phyloP scores from a whole-genome alignment of 257 asterid species.

The Catharanthus roseus region DNA sequence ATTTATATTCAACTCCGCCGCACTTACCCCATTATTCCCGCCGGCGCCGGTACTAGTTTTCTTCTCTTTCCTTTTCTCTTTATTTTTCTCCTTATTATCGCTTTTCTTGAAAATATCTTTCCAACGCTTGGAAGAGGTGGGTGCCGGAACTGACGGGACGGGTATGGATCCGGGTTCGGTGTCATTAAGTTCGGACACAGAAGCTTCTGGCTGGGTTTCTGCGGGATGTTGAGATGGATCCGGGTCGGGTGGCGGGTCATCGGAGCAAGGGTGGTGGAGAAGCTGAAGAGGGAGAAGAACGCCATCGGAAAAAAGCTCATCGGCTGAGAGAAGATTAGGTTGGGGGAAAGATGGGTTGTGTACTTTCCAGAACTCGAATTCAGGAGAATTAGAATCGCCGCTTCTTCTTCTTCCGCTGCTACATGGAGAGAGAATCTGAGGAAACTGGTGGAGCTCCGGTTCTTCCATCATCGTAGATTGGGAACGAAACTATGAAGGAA shows the following conservation, averaged over 20 bases:
- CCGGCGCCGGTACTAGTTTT: conserved; percentile 27
- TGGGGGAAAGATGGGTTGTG: conserved; percentile 63
- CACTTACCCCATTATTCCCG: conserved; percentile 19
- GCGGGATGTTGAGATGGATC: conserved; percentile 4
- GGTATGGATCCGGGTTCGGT: conserved; percentile 21
- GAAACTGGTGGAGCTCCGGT: conserved; percentile 24
- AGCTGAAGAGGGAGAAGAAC: conserved; percentile 76
- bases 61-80: conserved; percentile 48
- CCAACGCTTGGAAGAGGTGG: conserved; percentile 78
- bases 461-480: conserved; percentile 27
- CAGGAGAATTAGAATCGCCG: conserved; percentile 54
- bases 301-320: conserved; percentile 83
- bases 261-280: conserved; percentile 30
- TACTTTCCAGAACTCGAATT: conserved; percentile 86
- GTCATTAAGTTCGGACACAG: conserved; percentile 32
- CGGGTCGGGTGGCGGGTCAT: conserved; percentile 15
- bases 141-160: conserved; percentile 26
- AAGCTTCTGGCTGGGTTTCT: conserved; percentile 16
- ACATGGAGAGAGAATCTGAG: conserved; percentile 41
- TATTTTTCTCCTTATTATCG: conserved; percentile 28
- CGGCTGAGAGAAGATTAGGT: conserved; percentile 76
- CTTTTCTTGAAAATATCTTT: conserved; percentile 58
- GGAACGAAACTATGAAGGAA: too few species aligned
- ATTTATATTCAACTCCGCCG: conserved; percentile 82
- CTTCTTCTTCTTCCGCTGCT: conserved; percentile 45